phyloP scores from a whole-genome alignment of 495 filamentous ascomycete genomes.

The Penicillium subrubescens region DNA sequence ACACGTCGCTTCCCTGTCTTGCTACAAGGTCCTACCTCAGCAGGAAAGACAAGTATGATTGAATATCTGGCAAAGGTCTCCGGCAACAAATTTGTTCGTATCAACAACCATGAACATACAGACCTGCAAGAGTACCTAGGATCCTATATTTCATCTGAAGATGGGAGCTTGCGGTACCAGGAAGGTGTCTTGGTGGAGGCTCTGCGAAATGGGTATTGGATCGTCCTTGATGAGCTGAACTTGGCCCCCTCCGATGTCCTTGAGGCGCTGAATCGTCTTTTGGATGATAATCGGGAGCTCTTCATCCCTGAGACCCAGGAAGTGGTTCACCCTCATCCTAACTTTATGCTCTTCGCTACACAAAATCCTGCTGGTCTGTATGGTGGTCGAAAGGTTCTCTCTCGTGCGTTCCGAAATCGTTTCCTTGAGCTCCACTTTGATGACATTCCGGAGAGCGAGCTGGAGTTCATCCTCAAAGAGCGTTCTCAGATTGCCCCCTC shows the following conservation, averaged over 20 bases:
- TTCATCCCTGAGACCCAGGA: constrained; percentile 97
- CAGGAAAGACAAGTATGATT: constrained; percentile 99
- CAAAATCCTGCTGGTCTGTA: constrained; percentile 97
- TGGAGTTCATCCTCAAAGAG: constrained; percentile 89
- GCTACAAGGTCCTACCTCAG: constrained; percentile 95
- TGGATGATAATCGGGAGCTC: constrained; percentile 98
- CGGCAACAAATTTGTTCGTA: constrained; percentile 94
- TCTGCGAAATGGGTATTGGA: constrained; percentile 91
- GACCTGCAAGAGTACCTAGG: constrained; percentile 98
- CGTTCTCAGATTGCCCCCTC: constrained; percentile 87
- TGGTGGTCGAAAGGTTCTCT: constrained; percentile 89
- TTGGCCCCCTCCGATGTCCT: constrained; percentile 94
- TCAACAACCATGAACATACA: constrained; percentile 99
- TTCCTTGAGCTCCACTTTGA: constrained; percentile 98
- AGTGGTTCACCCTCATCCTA: constrained; percentile 82
- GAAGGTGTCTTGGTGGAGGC: constrained; percentile 95
- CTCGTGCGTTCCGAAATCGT: constrained; percentile 91
- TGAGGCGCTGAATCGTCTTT: constrained; percentile 89
- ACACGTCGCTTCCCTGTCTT: constrained; percentile 90
- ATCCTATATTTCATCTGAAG: constrained; percentile 82
- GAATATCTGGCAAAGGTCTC: constrained; percentile 94
- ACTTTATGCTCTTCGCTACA: constrained; percentile 99
- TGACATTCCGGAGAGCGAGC: constrained; percentile 93
- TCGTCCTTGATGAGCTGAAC: constrained; percentile 96
- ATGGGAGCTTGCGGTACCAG: constrained; percentile 84